Evolutionary conservation across 306 rosid species (phyloP).

Genomic region (Medicago lupulina): DNA sequence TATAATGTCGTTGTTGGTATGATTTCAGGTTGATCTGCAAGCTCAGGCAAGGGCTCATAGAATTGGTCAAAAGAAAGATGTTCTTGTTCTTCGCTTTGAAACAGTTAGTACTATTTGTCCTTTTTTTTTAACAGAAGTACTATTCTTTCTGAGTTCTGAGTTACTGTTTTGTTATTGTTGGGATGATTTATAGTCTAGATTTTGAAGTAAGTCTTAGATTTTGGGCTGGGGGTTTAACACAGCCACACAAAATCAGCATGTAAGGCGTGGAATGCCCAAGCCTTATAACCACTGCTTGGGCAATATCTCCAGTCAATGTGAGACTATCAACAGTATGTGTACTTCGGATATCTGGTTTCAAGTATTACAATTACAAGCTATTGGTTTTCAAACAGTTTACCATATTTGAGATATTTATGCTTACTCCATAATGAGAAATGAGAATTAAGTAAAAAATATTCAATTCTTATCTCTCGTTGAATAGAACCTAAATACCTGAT

Average conservation of each 20-base stretch:
- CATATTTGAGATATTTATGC: slow-evolving; percentile 4
- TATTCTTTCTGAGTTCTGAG: not conserved
- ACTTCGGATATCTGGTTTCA: slow-evolving; percentile 20
- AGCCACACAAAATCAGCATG: not conserved
- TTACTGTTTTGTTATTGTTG: slow-evolving; percentile 30
- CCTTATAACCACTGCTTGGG: not conserved
- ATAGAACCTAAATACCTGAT: slow-evolving; percentile 8
- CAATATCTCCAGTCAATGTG: slow-evolving; percentile 5
- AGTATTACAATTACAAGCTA: not conserved
- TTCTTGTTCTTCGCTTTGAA: slow-evolving; percentile 98
- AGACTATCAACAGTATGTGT: not conserved
- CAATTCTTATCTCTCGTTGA: slow-evolving; percentile 6
- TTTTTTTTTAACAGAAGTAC: too few species aligned
- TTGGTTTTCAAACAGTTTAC: slow-evolving; percentile 18
- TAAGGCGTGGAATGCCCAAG: not conserved
- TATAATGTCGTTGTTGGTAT: slow-evolving; percentile 41
- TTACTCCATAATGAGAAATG: slow-evolving; percentile 1
- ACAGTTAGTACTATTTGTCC: slow-evolving; percentile 63
- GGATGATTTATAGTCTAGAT: not conserved
- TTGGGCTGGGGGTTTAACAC: not conserved
- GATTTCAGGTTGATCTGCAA: slow-evolving; percentile 93
- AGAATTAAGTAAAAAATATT: slow-evolving; percentile 15
- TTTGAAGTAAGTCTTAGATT: not conserved
- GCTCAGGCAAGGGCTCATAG: slow-evolving; percentile 99
- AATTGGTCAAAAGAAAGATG: slow-evolving; percentile 99